Evolutionary conservation across 2,329 filamentous ascomycete genomes (phyloP), one percentile per base, ranked within the genome.

Genomic region (Juglanconis oblonga): DNA sequence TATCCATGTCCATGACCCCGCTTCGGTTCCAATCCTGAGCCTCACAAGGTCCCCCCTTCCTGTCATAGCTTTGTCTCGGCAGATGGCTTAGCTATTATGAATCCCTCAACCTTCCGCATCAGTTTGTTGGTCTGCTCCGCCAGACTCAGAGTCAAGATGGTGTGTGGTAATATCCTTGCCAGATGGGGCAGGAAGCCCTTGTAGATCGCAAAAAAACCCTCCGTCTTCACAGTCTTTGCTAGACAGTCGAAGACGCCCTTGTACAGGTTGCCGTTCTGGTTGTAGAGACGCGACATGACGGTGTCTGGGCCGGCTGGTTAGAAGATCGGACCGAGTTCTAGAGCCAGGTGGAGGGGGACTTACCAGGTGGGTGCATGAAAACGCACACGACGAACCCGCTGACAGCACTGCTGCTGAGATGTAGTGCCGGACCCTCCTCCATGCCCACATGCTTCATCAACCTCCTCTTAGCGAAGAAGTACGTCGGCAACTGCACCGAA

Each of bases 231-330:
- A 0, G 95, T 99, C 78, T 97, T 93, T 72, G 84, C 86, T 62
- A 98, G 76, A 73, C 95, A 99, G 77, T 99, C 95, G 64, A 96
- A 90, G 4, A 96, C 91, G 61, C 93, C 90, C 67, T 84, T 88
- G 81, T 99, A 99, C n/a, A 99, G 83, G 72, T 97, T 96, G 55
- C 95, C 95, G 64, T 93, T 96, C 75, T 99, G 95, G 79, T 99
- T 99, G 81, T 99, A 99, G 81, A 99, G 88, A 64, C 95, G 89
- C 64, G 92, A 95, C 95, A 99, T 99, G 77, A 99, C 91, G 5
- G 95, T 99, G 74, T 99, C 95, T 84, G 63, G 11, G 51, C 58
- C 51, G 40, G 11, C 45, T 55, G 13, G 62, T 67, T 55, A 42
- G 44, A 48, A 40, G 24, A 17, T 57, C 35, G 57, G 36, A 31